Evolutionary conservation across 148 eudicot genomes (phyloP).

Genomic region (Rhododendron kiyosumense): DNA sequence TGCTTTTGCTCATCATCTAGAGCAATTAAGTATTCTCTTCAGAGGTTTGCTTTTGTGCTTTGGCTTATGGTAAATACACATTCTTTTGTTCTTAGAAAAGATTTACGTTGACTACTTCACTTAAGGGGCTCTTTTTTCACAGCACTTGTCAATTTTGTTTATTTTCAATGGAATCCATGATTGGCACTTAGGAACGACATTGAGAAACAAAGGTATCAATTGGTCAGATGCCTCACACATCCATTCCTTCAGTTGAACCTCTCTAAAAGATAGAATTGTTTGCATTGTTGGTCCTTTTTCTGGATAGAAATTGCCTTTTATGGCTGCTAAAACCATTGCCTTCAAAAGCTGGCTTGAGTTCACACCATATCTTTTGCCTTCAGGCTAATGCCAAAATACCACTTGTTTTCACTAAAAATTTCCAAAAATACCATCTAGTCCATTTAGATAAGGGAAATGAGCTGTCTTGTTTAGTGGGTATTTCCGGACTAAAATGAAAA

Average conservation of each 20-base stretch:
- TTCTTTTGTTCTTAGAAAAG: neutral
- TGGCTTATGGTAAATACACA: neutral
- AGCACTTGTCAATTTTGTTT: neutral
- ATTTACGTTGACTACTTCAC: neutral
- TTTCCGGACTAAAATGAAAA: no score
- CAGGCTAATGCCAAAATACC: no score
- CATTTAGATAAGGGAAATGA: no score
- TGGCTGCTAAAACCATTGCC: neutral
- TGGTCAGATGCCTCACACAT: neutral
- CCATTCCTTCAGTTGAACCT: neutral
- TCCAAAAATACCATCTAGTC: no score
- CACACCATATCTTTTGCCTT: no score
- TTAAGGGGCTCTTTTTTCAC: neutral
- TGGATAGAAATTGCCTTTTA: neutral
- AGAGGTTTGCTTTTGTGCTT: neutral
- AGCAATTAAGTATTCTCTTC: neutral
- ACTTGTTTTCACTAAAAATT: no score
- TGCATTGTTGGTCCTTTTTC: neutral
- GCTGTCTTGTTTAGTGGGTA: no score
- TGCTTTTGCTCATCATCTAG: neutral
- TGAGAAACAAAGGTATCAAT: neutral
- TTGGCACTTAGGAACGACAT: neutral
- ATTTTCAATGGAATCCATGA: neutral
- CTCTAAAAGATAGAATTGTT: neutral
- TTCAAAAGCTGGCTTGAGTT: neutral